Percentiles rank a stretch among this genome's conserved stretches.
These are phyloP conservation scores for Trichosporon sp. DNA, from an alignment of 1,284 basidiomycete genomes.

Conservation along the genomic window DNA sequence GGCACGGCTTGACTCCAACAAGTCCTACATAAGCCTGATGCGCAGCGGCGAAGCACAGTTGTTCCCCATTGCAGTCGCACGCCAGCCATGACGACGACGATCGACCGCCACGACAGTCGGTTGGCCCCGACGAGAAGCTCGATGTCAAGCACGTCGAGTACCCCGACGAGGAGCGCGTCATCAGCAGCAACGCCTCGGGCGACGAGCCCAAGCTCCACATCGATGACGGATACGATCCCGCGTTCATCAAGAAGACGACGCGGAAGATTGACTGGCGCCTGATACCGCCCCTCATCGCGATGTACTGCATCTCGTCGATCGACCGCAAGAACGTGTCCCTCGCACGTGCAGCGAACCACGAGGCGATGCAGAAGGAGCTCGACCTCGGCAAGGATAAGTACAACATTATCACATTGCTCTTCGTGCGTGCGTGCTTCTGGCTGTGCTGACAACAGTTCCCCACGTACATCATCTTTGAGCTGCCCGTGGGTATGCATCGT, in stretches of 20 bases:
- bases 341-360: slow-evolving; percentile 27
- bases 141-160: slow-evolving; percentile 16
- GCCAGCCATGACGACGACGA: neutral
- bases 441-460: slow-evolving; percentile 28
- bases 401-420: slow-evolving; percentile 50
- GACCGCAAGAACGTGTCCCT: slow-evolving; percentile 38
- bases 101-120: slow-evolving; percentile 6
- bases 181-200: neutral
- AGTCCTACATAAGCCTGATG: neutral
- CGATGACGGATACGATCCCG: slow-evolving; percentile 25
- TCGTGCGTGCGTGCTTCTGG: slow-evolving; percentile 45
- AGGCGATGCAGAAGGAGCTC: slow-evolving; percentile 27
- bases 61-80: neutral
- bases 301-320: slow-evolving; percentile 32
- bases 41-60: neutral
- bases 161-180: neutral
- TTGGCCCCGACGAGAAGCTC: slow-evolving; percentile 18
- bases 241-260: slow-evolving; percentile 17
- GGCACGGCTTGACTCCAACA: neutral
- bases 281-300: slow-evolving; percentile 28
- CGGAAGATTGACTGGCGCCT: slow-evolving; percentile 31
- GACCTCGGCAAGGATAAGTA: slow-evolving; percentile 42
- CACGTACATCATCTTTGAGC: slow-evolving; percentile 45
- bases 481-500: slow-evolving; percentile 23
- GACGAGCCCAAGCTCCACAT: slow-evolving; percentile 21